Evolutionary conservation across 192 early-diverging fungal species (phyloP), one percentile per base, ranked within the genome.

Genomic region (Thamnidium elegans): DNA sequence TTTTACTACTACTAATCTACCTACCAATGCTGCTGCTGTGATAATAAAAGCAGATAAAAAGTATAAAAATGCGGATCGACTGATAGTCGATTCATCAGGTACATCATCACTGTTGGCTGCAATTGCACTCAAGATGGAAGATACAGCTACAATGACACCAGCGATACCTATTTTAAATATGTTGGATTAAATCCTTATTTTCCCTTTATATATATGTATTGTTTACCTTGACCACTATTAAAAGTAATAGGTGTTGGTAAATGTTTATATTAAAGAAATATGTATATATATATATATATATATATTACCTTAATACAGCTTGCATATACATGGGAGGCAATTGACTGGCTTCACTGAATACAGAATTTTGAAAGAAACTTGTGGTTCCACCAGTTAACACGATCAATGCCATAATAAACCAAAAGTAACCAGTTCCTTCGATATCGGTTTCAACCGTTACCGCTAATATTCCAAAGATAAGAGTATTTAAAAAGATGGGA

Each of bases 341-440:
- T 42, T 81, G 84, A 10, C 85, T 79, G 0, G 84, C 88, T n/a
- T 87, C 72, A 20, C 85, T 88, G 77, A 93, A 90, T 34, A 87
- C 71, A 50, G 81, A 87, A 58, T 84, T 85, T 48, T 87, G 83
- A 11, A 84, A 73, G 51, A 88, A 74, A 4, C 86, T 84, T 31
- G 86, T 90, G 11, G 83, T 74, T 6, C 73, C 74, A 5, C 86
- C 90, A 1, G 80, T 79, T 9, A 82, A 31, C 1, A 76, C 74
- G 7, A 93, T 65, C 69, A 89, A 75, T 3, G 67, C n/a, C 47
- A 90, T 51, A 2, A 69, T 78, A 58, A 90, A 76, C 62, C 76
- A 87, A 63, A 92, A 91, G 32, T 89, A 92, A 4, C 46, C 56
- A 5, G 81, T 63, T 7, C 86, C 80, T 15, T 76, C 71, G 50